Percentiles rank a stretch among this genome's conserved stretches.
Evolutionary conservation across 106 monocot genomes (phyloP).

Genomic region (Narthecium ossifragum): DNA sequence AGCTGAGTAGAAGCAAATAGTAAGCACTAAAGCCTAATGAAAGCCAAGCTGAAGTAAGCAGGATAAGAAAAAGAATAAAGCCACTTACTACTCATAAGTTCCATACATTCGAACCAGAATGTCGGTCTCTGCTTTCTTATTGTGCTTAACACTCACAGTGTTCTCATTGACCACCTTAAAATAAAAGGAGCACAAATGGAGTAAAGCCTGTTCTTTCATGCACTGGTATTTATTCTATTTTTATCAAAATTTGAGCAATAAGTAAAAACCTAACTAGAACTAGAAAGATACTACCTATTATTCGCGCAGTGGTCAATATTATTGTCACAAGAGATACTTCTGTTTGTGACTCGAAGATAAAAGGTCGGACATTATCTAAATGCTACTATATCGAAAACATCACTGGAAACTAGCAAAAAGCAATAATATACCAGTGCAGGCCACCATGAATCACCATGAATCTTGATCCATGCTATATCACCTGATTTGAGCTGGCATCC

Average conservation of each 20-base stretch:
- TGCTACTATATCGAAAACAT: background rate
- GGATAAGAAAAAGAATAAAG: background rate
- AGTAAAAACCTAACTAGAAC: no score
- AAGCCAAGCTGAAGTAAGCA: background rate
- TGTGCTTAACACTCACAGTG: conserved; percentile 16
- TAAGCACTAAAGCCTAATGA: background rate
- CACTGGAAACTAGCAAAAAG: background rate
- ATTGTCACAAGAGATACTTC: no score
- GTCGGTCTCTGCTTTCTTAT: conserved; percentile 31
- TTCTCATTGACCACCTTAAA: conserved; percentile 34
- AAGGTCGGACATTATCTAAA: no score
- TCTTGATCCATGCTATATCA: conserved; percentile 30
- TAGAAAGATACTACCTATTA: no score
- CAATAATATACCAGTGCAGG: conserved; percentile 27
- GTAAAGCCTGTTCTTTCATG: no score
- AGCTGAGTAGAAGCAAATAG: conserved; percentile 10
- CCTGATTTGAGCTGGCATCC: conserved; percentile 6
- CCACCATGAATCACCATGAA: conserved; percentile 22
- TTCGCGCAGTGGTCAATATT: no score
- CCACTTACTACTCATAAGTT: conserved; percentile 47
- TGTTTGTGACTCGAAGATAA: no score
- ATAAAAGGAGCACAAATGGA: background rate
- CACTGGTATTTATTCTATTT: no score
- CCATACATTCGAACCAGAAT: conserved; percentile 46
- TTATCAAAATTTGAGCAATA: no score